Evolutionary conservation across 495 filamentous ascomycete genomes (phyloP).

Genomic region (Hypoxylon cercidicola): DNA sequence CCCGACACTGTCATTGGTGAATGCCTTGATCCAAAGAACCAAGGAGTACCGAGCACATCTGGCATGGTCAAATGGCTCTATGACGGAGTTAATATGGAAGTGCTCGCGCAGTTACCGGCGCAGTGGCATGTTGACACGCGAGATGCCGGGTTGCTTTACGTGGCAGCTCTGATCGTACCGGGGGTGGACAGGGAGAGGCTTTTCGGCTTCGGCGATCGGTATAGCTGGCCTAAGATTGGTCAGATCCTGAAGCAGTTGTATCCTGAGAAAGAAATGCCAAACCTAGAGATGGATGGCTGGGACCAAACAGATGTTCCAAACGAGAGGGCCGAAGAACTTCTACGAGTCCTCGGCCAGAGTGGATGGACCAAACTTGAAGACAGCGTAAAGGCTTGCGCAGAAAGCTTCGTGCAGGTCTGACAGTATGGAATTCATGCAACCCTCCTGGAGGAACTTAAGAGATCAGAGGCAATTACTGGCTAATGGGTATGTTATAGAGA

Average conservation of each 20-base stretch:
- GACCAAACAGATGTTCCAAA: conserved; percentile 50
- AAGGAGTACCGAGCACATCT: conserved; percentile 42
- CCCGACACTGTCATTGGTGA: conserved; percentile 48
- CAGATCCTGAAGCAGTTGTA: conserved; percentile 46
- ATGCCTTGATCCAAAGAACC: conserved; percentile 45
- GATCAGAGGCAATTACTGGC: too few species aligned
- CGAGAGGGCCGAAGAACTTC: conserved; percentile 42
- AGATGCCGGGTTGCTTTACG: conserved; percentile 45
- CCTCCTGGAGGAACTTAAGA: too few species aligned
- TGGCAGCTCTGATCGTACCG: conserved; percentile 45
- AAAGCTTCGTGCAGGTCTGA: conserved; percentile 7
- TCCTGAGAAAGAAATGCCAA: conserved; percentile 41
- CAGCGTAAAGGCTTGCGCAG: conserved; percentile 41
- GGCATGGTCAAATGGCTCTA: conserved; percentile 49
- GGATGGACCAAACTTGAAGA: conserved; percentile 51
- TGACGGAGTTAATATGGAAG: conserved; percentile 40
- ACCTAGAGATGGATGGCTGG: conserved; percentile 43
- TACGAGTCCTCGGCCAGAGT: conserved; percentile 45
- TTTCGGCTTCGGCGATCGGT: conserved; percentile 46
- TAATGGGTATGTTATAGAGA: too few species aligned
- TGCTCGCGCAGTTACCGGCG: conserved; percentile 36
- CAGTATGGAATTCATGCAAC: background rate
- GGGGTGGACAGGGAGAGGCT: conserved; percentile 46
- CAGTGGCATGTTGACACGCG: conserved; percentile 50
- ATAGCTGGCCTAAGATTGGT: conserved; percentile 46